A percentile compares a stretch with the other conserved stretches of the same genome.
Conservation (phyloP, 2,329 filamentous ascomycete species). For the Sporothrix brunneoviolacea region DNA sequence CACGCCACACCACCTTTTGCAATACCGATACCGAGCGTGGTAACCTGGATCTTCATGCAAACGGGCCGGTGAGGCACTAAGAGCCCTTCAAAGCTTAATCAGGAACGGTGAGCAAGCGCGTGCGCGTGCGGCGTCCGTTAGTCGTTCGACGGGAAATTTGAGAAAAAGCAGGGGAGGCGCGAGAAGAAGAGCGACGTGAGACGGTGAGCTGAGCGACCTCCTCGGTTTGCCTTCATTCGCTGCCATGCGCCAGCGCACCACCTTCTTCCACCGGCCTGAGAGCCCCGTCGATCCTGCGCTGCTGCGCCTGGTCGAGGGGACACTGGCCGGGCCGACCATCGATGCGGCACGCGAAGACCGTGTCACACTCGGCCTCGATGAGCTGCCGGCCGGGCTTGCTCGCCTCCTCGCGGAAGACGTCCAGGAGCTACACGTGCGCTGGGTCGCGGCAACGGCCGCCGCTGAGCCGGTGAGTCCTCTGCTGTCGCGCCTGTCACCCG, state of each 20-base stretch:
- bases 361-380: conserved; percentile 64
- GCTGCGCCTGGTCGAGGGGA: conserved; percentile 49
- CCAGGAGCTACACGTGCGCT: conserved; percentile 71
- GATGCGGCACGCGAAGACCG: conserved; percentile 70
- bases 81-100: conserved; percentile 4
- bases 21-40: conserved; percentile 5
- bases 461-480: conserved; percentile 63
- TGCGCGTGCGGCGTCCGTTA: background rate
- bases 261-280: conserved; percentile 65
- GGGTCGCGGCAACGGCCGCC: conserved; percentile 57
- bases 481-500: conserved; percentile 66
- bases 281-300: conserved; percentile 57
- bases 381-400: conserved; percentile 64
- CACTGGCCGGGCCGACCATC: conserved; percentile 49
- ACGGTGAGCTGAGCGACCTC: background rate
- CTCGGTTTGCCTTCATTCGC: too few species aligned
- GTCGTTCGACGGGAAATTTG: background rate
- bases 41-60: conserved; percentile 5
- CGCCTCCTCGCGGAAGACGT: conserved; percentile 51
- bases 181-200: background rate
- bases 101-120: conserved; percentile 2
- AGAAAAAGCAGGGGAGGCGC: background rate
- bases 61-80: conserved; percentile 9
- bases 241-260: conserved; percentile 69
- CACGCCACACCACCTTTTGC: background rate